A percentile compares a stretch with the other conserved stretches of the same genome.
Evolutionary conservation across 345 rosid genomes (phyloP).

Genomic region (Linum lewisii): DNA sequence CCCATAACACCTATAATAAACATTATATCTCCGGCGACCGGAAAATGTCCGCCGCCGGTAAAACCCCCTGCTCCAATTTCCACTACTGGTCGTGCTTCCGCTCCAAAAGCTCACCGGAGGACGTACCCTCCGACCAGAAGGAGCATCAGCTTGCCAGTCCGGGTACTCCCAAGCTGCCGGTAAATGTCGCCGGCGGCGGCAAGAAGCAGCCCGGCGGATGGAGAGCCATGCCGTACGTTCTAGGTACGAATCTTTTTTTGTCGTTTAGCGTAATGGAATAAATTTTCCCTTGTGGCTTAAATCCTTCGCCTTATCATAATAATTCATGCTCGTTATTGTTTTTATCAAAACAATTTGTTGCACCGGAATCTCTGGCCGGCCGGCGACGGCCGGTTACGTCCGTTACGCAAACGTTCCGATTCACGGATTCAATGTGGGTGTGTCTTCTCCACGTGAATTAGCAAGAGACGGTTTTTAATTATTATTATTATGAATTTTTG

Average conservation of each 20-base stretch:
- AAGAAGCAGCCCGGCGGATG: slow-evolving; percentile 59
- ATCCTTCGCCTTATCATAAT: too few species aligned
- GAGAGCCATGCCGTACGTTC: slow-evolving; percentile 68
- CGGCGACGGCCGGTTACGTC: too few species aligned
- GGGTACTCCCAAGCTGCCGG: neutral
- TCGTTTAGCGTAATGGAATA: neutral
- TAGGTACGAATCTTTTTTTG: slow-evolving; percentile 30
- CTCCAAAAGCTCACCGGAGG: neutral
- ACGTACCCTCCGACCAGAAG: neutral
- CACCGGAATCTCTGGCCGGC: too few species aligned
- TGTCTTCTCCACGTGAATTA: too few species aligned
- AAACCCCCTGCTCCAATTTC: neutral
- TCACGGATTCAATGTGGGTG: too few species aligned
- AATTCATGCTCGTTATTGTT: too few species aligned
- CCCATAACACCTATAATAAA: too few species aligned
- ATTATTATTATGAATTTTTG: too few species aligned
- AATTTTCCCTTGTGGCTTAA: neutral
- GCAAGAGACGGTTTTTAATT: too few species aligned
- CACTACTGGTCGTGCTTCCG: neutral
- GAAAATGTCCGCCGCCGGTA: neutral
- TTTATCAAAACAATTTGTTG: too few species aligned
- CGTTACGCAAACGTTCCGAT: too few species aligned
- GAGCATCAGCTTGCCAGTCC: neutral
- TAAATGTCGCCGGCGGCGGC: neutral
- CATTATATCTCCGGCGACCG: neutral